phyloP scores from a whole-genome alignment of 345 rosid genomes.

The Eucalyptus guilfoylei region DNA sequence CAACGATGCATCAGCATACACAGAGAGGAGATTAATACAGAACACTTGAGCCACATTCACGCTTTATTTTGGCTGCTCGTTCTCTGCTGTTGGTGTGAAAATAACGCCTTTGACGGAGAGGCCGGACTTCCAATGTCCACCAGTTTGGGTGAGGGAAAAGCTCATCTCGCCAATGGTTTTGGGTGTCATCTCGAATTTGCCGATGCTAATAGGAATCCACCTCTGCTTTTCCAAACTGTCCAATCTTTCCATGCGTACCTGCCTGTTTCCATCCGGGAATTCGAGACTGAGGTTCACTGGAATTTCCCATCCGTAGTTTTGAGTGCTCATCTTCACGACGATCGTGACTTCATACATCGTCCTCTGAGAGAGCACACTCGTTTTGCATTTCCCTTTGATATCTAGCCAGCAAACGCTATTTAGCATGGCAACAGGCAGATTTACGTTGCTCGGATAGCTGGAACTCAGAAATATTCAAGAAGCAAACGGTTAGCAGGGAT shows the following conservation, averaged over 20 bases:
- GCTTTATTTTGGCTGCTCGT: background rate
- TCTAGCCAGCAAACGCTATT: background rate
- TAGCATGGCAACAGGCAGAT: rapidly evolving
- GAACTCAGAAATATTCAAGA: background rate
- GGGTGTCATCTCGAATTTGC: background rate
- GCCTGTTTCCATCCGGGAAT: background rate
- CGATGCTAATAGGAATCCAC: background rate
- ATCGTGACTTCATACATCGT: background rate
- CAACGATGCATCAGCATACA: background rate
- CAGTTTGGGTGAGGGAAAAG: background rate
- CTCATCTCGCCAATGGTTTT: background rate
- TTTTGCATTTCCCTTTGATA: background rate
- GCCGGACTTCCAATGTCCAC: background rate
- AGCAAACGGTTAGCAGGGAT: too few relatives aligned
- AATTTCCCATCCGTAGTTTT: rapidly evolving
- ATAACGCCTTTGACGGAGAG: background rate
- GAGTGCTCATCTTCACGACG: background rate
- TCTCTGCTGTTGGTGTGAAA: too few relatives aligned
- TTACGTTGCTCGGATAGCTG: background rate
- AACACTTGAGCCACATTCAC: background rate
- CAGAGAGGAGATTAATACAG: background rate
- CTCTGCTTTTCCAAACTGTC: background rate
- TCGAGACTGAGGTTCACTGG: background rate
- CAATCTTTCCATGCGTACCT: background rate
- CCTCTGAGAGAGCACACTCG: background rate